Percentiles rank a stretch among this genome's conserved stretches.
These are phyloP conservation scores for Colletotrichum sp. DNA, from an alignment of 2,329 filamentous ascomycete genomes.

Conservation along the genomic window DNA sequence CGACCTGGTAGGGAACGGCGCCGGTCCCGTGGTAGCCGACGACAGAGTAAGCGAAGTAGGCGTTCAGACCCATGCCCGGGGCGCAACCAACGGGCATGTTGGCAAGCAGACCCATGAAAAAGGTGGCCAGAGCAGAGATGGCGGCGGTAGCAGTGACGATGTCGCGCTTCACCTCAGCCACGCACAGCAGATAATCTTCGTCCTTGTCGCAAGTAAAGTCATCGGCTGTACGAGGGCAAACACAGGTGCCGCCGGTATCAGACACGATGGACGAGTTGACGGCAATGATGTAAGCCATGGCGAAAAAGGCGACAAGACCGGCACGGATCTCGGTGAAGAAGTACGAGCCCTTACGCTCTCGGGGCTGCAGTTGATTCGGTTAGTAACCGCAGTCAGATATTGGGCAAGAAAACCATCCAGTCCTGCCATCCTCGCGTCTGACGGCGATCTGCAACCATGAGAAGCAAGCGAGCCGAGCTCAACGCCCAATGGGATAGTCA, in stretches of 20 bases:
- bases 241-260: conserved; percentile 76
- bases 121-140: conserved; percentile 79
- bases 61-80: conserved; percentile 70
- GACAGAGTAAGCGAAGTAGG: conserved; percentile 79
- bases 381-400: background rate
- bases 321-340: conserved; percentile 88
- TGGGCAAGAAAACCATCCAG: background rate
- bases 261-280: conserved; percentile 61
- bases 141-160: conserved; percentile 85
- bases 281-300: conserved; percentile 61
- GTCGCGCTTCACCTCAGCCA: conserved; percentile 72
- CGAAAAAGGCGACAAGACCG: conserved; percentile 81
- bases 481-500: background rate
- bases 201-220: conserved; percentile 60
- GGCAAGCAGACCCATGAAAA: conserved; percentile 82
- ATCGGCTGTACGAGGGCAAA: conserved; percentile 62
- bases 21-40: conserved; percentile 80
- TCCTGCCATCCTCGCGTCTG: background rate
- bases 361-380: conserved; percentile 52
- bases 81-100: conserved; percentile 64
- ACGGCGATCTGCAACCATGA: background rate
- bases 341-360: conserved; percentile 74
- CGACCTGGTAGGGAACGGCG: conserved; percentile 74
- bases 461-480: background rate
- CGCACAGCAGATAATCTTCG: conserved; percentile 68